phyloP scores from a whole-genome alignment of 208 protist species.

The Leishmania tarentolae region DNA sequence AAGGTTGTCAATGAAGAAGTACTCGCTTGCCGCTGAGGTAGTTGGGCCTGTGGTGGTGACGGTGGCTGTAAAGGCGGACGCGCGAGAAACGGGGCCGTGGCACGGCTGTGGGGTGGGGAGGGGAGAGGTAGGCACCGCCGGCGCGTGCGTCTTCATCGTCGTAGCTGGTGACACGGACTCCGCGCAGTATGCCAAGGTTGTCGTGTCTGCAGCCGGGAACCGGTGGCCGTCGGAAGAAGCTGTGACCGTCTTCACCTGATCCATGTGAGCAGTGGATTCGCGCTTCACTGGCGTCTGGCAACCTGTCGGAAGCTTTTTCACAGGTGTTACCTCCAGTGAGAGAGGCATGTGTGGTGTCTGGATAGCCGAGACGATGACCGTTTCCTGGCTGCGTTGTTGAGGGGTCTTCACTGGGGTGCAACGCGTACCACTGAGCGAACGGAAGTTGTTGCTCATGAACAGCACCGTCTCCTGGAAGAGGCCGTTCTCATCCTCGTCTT shows the following conservation, averaged over 20 bases:
- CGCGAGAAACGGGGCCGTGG: not conserved
- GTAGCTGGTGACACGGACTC: constrained; percentile 4
- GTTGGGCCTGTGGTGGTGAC: not conserved
- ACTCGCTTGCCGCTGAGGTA: constrained; percentile 24
- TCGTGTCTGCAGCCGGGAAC: not conserved
- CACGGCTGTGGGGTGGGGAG: constrained; percentile 9
- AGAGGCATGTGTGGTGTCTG: constrained; percentile 10
- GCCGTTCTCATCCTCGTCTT: constrained; percentile 35
- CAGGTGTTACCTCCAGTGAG: constrained; percentile 25
- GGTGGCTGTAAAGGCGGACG: not conserved
- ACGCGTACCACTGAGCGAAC: constrained; percentile 33
- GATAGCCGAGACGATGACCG: constrained; percentile 1
- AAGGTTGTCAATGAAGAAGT: constrained; percentile 61
- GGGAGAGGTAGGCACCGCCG: not conserved
- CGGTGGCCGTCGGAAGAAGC: not conserved
- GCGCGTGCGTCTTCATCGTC: constrained; percentile 13
- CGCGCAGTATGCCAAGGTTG: not conserved
- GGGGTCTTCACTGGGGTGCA: constrained; percentile 17
- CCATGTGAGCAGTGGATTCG: not conserved
- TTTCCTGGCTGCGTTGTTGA: constrained; percentile 8
- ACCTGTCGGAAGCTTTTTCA: constrained; percentile 2
- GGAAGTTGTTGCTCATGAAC: constrained; percentile 34
- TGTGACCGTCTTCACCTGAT: not conserved
- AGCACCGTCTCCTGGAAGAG: constrained; percentile 40
- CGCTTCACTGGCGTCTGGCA: not conserved